Base-by-base conservation (phyloP, 805 yeast genomes). In the Metschnikowia anglica region DNA sequence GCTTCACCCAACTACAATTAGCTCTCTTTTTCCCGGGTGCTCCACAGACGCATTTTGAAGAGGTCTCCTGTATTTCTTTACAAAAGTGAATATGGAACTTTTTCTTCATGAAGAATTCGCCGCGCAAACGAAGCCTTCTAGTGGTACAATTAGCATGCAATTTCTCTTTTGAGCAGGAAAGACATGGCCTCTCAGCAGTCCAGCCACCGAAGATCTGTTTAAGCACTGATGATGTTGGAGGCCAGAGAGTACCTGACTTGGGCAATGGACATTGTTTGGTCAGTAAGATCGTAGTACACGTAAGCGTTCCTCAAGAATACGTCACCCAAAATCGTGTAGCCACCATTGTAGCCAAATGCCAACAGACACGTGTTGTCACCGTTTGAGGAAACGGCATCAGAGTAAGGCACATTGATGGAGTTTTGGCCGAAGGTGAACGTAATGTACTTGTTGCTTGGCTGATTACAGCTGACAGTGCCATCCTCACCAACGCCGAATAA, bases 291-390 rank as follows among this genome's bases (percentile, higher is more conserved):
- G 29, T 47, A 53, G 47, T 48, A 47, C 13, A 48, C 47, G 34
- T 53, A 53, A 9, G 54, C 56, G 31, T 46, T 41, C 35, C 58
- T 41, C 47, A 53, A 46, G 39, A 53, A 52, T 20, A 44, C 44
- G 29, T 53, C 53, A 6, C 58, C 58, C 41, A 48, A 46, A 23
- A 48, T 40, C 13, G 28, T 39, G 43, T 40, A 21, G 23, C 46
- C 45, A 4, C 34, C 11, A 41, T 40, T n/a, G 38, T 47, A 38
- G 4, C 27, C 11, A 40, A 48, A 48, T 2, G 47, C 51, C 47
- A 48, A 48, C 38, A 30, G 32, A 18, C 51, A 48, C 9, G 43
- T 33, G 28, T 41, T 47, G 30, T 37, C 46, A 13, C 41, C 46
- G 21, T 44, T 42, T 23, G 33, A 13, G 30, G 30, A 29, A 11